These are phyloP conservation scores for Yamadazyma songkhlaensis DNA, from an alignment of 1,139 yeast species.

Conservation along the genomic window DNA sequence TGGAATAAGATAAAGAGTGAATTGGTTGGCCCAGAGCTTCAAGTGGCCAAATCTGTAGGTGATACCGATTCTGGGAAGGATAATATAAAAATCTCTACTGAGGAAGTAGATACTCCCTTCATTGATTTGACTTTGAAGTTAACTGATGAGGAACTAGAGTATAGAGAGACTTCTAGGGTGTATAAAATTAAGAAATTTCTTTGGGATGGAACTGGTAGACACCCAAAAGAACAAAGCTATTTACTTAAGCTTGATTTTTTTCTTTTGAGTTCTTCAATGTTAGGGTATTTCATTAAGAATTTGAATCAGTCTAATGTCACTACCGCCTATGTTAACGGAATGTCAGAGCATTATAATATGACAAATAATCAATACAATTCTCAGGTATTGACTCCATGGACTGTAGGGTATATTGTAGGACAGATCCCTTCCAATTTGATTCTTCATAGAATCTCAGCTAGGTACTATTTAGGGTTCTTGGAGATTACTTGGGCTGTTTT, in stretches of 20 bases:
- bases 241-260: constrained; percentile 45
- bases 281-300: constrained; percentile 36
- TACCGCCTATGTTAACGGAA: constrained; percentile 61
- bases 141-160: constrained; percentile 27
- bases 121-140: constrained; percentile 29
- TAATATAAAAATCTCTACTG: background rate
- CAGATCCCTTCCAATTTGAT: constrained; percentile 58
- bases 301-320: constrained; percentile 46
- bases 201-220: constrained; percentile 52
- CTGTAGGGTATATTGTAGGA: constrained; percentile 59
- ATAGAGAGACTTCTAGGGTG: constrained; percentile 21
- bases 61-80: constrained; percentile 1
- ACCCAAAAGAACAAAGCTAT: constrained; percentile 40
- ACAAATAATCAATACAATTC: constrained; percentile 49
- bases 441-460: constrained; percentile 50
- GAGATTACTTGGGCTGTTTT: constrained; percentile 58
- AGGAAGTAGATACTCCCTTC: constrained; percentile 15
- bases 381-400: constrained; percentile 50
- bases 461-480: constrained; percentile 52
- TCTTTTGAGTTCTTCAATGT: constrained; percentile 40
- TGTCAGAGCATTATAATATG: constrained; percentile 54
- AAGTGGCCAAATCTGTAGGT: background rate
- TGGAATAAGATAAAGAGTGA: background rate
- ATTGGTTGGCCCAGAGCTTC: constrained; percentile 5
- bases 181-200: constrained; percentile 31